Percentiles rank a stretch among this genome's conserved stretches.
Conservation (phyloP, 139 green algal genomes). For the Chlamydomonas schloesseri region DNA sequence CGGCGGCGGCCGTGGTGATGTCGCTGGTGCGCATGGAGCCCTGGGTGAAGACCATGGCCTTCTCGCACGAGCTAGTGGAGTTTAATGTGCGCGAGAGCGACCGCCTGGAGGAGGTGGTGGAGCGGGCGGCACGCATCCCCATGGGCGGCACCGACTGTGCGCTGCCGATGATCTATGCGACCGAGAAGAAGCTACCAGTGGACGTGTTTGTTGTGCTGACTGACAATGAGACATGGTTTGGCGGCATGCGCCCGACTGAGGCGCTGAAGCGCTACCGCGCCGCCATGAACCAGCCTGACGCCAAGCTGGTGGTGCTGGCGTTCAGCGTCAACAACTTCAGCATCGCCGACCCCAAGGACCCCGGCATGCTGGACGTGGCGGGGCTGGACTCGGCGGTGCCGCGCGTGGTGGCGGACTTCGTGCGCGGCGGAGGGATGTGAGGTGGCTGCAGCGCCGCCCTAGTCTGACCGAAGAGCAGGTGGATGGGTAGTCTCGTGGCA, state of each 20-base stretch:
- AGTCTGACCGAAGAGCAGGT: too few species aligned
- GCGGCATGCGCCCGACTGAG: not conserved
- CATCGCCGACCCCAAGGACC: slow-evolving; percentile 33
- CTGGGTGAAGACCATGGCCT: slow-evolving; percentile 34
- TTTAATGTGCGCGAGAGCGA: not conserved
- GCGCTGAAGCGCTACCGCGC: not conserved
- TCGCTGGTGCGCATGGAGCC: slow-evolving; percentile 28
- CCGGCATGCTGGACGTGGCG: slow-evolving; percentile 40
- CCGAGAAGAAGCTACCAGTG: slow-evolving; percentile 18
- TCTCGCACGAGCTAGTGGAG: slow-evolving; percentile 31
- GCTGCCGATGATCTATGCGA: slow-evolving; percentile 42
- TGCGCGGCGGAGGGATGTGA: not conserved
- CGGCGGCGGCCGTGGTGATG: slow-evolving; percentile 42
- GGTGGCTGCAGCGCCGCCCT: not conserved
- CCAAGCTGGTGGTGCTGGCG: slow-evolving; percentile 39
- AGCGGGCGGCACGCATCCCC: not conserved
- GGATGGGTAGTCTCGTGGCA: not conserved
- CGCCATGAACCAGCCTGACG: not conserved
- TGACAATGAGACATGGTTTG: slow-evolving; percentile 47
- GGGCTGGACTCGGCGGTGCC: slow-evolving; percentile 39
- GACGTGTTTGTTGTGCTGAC: slow-evolving; percentile 52
- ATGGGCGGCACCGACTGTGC: slow-evolving; percentile 52
- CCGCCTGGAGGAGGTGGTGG: slow-evolving; percentile 9
- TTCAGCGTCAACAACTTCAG: not conserved
- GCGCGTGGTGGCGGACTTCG: slow-evolving; percentile 36